These are phyloP conservation scores for Moesziomyces antarcticus DNA, from an alignment of 1,284 basidiomycete species.

Conservation along the genomic window DNA sequence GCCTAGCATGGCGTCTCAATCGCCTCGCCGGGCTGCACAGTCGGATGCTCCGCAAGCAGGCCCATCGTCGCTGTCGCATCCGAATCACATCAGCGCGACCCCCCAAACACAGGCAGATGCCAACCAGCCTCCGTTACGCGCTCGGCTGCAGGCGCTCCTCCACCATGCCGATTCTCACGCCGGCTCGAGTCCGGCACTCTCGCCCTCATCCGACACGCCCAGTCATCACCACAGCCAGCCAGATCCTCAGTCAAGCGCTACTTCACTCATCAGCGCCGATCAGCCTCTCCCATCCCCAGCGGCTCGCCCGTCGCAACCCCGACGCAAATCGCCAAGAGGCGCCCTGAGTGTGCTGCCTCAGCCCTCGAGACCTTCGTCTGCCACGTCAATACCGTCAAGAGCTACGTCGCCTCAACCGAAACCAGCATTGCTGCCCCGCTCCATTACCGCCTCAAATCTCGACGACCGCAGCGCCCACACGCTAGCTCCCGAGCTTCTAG, in stretches of 20 bases:
- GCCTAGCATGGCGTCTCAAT: constrained; percentile 7
- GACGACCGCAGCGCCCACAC: constrained; percentile 2
- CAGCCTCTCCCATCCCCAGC: constrained; percentile 10
- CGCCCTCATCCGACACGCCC: constrained; percentile 24
- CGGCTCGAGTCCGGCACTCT: constrained; percentile 28
- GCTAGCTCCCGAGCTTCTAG: constrained; percentile 8
- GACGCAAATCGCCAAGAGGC: constrained; percentile 18
- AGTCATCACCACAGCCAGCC: constrained; percentile 13
- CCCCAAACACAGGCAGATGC: constrained; percentile 1
- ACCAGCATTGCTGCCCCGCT: constrained; percentile 24
- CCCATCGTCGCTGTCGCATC: constrained; percentile 8
- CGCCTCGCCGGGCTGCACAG: constrained; percentile 1
- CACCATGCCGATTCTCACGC: constrained; percentile 29
- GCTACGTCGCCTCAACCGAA: constrained; percentile 18
- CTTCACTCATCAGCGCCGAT: constrained; percentile 18
- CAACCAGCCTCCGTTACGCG: constrained; percentile 27
- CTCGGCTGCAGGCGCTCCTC: constrained; percentile 32
- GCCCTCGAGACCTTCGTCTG: not conserved
- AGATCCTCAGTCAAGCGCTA: constrained; percentile 23
- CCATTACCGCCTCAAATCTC: constrained; percentile 20
- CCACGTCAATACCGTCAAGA: not conserved
- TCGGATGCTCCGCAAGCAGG: constrained; percentile 12
- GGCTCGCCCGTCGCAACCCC: not conserved
- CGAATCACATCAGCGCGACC: not conserved
- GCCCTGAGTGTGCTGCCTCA: constrained; percentile 22